A percentile compares a stretch with the other conserved stretches of the same genome.
Conservation (phyloP, 495 filamentous ascomycete species). For the Aspergillus ostianus region DNA sequence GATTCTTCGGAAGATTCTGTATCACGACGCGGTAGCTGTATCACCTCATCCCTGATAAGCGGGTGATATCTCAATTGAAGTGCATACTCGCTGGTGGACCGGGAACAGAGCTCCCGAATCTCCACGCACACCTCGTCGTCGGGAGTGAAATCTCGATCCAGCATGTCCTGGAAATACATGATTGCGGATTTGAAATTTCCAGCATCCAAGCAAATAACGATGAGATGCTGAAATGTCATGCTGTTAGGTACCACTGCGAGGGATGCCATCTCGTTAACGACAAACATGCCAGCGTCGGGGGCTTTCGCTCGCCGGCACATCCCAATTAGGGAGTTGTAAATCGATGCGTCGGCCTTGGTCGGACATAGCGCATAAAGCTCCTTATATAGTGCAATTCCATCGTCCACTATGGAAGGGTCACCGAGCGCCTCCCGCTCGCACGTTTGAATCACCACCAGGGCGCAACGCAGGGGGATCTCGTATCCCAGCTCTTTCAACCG, state of each 20-base stretch:
- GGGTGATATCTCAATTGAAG: constrained; percentile 32
- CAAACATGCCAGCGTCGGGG: constrained; percentile 61
- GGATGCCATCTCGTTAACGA: constrained; percentile 71
- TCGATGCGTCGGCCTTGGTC: constrained; percentile 55
- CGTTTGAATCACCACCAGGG: constrained; percentile 31
- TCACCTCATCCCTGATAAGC: constrained; percentile 17
- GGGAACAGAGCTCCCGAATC: constrained; percentile 30
- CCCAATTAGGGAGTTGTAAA: constrained; percentile 67
- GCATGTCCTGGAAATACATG: constrained; percentile 41
- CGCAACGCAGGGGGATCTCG: constrained; percentile 32
- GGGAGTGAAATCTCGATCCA: constrained; percentile 24
- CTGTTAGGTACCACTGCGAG: constrained; percentile 57
- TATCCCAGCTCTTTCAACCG: constrained; percentile 37
- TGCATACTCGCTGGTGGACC: constrained; percentile 31
- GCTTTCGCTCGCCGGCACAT: constrained; percentile 52
- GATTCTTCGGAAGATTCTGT: neutral
- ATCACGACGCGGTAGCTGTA: constrained; percentile 13
- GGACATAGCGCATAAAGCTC: constrained; percentile 60
- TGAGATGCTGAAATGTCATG: constrained; percentile 65
- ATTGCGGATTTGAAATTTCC: constrained; percentile 39
- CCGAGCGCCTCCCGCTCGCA: constrained; percentile 29
- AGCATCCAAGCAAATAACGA: constrained; percentile 59
- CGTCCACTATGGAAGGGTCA: constrained; percentile 33
- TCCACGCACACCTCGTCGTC: constrained; percentile 23
- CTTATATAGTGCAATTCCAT: constrained; percentile 70